Base-by-base conservation (phyloP, 495 filamentous ascomycete genomes). In the Platismatia glauca region DNA sequence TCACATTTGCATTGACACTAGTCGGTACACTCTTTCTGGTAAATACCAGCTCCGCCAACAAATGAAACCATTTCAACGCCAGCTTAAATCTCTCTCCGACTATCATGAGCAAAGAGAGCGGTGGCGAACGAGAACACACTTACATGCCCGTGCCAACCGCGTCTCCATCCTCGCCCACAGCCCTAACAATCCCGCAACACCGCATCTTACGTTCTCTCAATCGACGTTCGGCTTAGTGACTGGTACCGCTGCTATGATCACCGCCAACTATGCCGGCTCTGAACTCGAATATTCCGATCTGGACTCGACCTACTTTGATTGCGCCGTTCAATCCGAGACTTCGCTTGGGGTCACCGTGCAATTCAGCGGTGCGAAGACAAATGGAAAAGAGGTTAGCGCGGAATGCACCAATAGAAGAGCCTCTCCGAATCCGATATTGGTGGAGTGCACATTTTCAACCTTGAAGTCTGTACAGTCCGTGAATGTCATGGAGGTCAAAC, bases 101-200 rank as follows among this genome's bases (percentile, higher is more conserved):
- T 3, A 53, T 29, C 2, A 53, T 12, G 4, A 53, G 31, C 31
- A 33, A 53, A 29, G 2, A 29, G 24, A 55, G 52, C 18, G 27
- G 15, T 55, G 15, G 18, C 16, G 27, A 55, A 31, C 52, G 24
- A 35, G 15, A 29, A 53, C n/a, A 18, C 24, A 35, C 7, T 33
- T 55, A 2, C 29, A 55, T 55, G 50, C 22, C 22, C 50, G 50
- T 29, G 50, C 50, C 24, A 20, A 55, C 50, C 22, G 50, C 24
- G 50, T 55, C n/a, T 13, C 24, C 50, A 11, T 55, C 18, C 50
- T 55, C 50, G 31, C 50, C 22, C 50, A 55, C 31, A 55, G 50
- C 31, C 50, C n/a, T 11, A 55, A 55, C n/a, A n/a, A n/a, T n/a
- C n/a, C n/a, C n/a, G n/a, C 50, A 55, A 55, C 50, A 4, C 50